Evolutionary conservation across 2,329 filamentous ascomycete species (phyloP), one percentile per base, ranked within the genome.

Genomic region (Bipolaris gigantea): DNA sequence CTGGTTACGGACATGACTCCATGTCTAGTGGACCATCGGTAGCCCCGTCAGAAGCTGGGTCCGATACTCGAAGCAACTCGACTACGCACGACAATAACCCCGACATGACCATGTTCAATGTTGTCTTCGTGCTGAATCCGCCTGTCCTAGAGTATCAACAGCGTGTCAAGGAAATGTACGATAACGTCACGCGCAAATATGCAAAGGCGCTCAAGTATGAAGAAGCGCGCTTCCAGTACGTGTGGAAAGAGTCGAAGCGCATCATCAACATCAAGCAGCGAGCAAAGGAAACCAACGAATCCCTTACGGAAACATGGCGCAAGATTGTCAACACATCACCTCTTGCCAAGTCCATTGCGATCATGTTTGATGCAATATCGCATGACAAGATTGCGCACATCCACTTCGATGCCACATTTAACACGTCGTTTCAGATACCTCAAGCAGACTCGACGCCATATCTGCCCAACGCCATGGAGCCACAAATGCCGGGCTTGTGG

Each of bases 91-190:
- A 88, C 57, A 80, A 85, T 67, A 65, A 56, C n/a, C 68, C 68
- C 2, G 87, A 89, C 70, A 92, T 97, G 89, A 92, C 88, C 59
- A 97, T 97, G 93, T 99, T 99, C 76, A 96, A 97, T 73, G 84
- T 97, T 10, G 92, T 97, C 21, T 97, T 97, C 73, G 89, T 96
- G 46, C 79, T 97, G 60, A 89, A 90, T 62, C 89, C 92, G 3
- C 88, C 87, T 45, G 85, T 87, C 48, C 80, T 92, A 52, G 89
- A 96, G 69, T 86, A 89, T 61, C 89, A 89, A 52, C 81, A 79
- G 67, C 79, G 84, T 11, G 79, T 95, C 41, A 84, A 88, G 39
- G 89, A 95, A 60, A 87, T 97, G 70, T 96, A 96, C 72, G 83
- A 89, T 49, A 89, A 96, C 71, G 88, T 97, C 35, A 88, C 92